Evolutionary conservation across 495 filamentous ascomycete genomes (phyloP), one percentile per base, ranked within the genome.

Genomic region (Lophiotrema nucula): DNA sequence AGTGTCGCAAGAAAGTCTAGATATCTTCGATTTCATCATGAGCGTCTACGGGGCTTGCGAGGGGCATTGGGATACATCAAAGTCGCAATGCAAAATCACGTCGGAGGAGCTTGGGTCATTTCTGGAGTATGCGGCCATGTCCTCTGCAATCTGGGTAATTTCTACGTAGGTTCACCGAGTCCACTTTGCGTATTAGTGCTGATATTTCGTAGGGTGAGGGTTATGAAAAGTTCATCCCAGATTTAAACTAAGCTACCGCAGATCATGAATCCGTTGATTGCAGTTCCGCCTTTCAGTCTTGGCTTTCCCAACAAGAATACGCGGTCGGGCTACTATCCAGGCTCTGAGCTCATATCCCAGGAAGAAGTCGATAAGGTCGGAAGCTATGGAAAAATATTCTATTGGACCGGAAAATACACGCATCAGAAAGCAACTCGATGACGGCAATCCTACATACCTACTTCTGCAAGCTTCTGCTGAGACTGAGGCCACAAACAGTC

Each of bases 1-100:
- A 27, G 47, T 51, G 27, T 51, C 47, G 3, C 27, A 23, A 15
- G 47, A 51, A 19, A 15, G 4, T 3, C 22, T 25, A 5, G 26
- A 11, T 12, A 35, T 51, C 47, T 51, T 37, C 47, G 47, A 35
- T 24, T 51, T 51, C 27, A 51, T 51, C 26, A 4, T 51, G 11
- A 27, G 24, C 18, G 12, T 51, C 5, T 37, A 51, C 47, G 3
- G 12, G 3, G 18, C 10, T 19, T 43, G 39, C 39, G 8, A 10
- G 13, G 39, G 39, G 8, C 8, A 43, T 21, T 43, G 39, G 39
- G 19, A 43, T n/a, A 19, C 31, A 21, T 16, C 19, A 8, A 16
- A 11, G 8, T 19, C 6, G 18, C 39, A 43, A 16, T 6, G 39
- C 39, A 6, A 16, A 10, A 11, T 43, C 18, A 11, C 18, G 13